These are phyloP conservation scores for Naegleria fowleri DNA, from an alignment of 208 protist species.

Conservation along the genomic window DNA sequence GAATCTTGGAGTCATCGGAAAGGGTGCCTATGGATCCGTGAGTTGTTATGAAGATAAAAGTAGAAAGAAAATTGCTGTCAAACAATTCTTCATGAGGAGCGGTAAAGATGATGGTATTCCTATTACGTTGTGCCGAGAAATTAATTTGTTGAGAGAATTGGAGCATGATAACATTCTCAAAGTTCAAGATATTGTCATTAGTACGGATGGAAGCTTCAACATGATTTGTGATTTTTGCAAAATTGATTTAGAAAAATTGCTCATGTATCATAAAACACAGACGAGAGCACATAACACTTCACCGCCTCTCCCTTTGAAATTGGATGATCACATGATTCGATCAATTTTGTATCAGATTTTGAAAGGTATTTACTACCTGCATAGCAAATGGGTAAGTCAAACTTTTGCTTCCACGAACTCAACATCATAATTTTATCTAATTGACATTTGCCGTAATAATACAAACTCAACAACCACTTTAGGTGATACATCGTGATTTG, in stretches of 20 bases:
- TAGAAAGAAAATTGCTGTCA: not conserved
- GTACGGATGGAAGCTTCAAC: not conserved
- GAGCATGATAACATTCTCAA: conserved; percentile 19
- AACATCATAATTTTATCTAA: too few relatives aligned
- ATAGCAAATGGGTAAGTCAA: not conserved
- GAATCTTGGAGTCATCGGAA: not conserved
- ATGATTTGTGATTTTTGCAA: not conserved
- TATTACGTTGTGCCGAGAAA: conserved; percentile 3
- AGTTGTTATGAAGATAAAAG: not conserved
- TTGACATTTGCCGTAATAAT: too few relatives aligned
- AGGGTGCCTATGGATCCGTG: not conserved
- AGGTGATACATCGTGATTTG: conserved; percentile 12
- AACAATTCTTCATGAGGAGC: not conserved
- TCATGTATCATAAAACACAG: not conserved
- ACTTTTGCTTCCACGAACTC: too few relatives aligned
- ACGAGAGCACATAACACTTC: not conserved
- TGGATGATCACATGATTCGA: not conserved
- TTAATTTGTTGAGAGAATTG: conserved; percentile 4
- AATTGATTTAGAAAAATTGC: conserved; percentile 9
- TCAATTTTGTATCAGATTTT: conserved; percentile 15
- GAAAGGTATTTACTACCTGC: not conserved
- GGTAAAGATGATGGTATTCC: conserved; percentile 10
- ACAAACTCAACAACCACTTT: too few relatives aligned
- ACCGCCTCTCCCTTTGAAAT: not conserved
- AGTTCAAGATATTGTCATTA: not conserved